Conservation (phyloP, 2,329 filamentous ascomycete genomes). For the Diaporthe citrichinensis region DNA sequence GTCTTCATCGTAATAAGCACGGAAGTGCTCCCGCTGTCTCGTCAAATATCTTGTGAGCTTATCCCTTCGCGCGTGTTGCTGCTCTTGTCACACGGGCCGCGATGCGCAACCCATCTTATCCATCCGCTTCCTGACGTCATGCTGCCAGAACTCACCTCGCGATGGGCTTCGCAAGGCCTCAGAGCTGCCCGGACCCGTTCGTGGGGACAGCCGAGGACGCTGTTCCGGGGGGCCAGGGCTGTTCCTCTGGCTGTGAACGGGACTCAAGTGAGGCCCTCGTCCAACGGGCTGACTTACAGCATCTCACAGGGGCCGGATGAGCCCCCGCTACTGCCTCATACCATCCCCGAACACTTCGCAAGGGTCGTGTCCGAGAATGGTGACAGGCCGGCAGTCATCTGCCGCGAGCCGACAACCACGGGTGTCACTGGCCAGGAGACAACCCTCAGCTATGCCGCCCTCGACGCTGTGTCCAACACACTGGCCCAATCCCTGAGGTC, state of each 20-base stretch:
- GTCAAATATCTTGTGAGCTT: neutral
- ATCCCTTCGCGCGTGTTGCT: neutral
- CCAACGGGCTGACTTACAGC: conserved; percentile 29
- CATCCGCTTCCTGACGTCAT: conserved; percentile 14
- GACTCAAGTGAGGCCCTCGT: conserved; percentile 31
- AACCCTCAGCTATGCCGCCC: conserved; percentile 78
- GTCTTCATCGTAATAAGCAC: neutral
- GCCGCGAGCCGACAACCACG: conserved; percentile 61
- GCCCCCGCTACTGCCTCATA: conserved; percentile 77
- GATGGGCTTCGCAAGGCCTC: conserved; percentile 7
- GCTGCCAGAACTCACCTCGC: conserved; percentile 12
- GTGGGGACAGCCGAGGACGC: neutral
- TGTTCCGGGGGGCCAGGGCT: neutral
- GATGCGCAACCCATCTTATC: neutral
- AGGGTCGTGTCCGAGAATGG: conserved; percentile 74
- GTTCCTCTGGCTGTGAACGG: neutral
- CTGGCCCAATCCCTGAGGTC: conserved; percentile 79
- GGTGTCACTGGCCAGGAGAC: conserved; percentile 72
- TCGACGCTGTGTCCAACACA: conserved; percentile 83
- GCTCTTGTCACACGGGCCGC: neutral
- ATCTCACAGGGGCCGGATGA: conserved; percentile 36
- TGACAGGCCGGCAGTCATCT: conserved; percentile 72
- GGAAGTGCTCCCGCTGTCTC: neutral
- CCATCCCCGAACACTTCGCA: conserved; percentile 81
- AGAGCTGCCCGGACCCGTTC: neutral